phyloP scores from a whole-genome alignment of 2,329 filamentous ascomycete genomes.

The Sclerotiophoma versabilis region DNA sequence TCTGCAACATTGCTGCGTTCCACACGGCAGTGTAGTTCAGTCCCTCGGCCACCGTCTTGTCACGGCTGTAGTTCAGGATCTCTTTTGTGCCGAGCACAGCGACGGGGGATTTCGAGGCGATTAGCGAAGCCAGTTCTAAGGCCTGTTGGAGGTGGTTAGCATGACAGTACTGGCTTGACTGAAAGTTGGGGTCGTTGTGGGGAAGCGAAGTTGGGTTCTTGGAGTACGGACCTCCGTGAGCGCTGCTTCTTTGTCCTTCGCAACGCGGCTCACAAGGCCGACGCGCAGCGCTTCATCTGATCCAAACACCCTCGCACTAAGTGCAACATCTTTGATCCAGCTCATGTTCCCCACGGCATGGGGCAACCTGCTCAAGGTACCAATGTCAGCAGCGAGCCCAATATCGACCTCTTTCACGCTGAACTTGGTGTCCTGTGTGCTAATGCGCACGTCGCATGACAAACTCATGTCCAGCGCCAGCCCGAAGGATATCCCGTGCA shows the following conservation, averaged over 20 bases:
- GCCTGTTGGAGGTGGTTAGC: slow-evolving; percentile 46
- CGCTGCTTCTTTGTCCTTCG: slow-evolving; percentile 64
- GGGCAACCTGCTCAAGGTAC: slow-evolving; percentile 67
- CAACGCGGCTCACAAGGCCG: slow-evolving; percentile 73
- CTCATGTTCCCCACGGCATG: slow-evolving; percentile 73
- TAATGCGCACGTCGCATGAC: slow-evolving; percentile 74
- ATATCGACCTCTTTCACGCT: slow-evolving; percentile 85
- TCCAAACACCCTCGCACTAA: slow-evolving; percentile 74
- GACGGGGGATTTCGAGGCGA: slow-evolving; percentile 85
- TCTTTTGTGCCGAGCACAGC: slow-evolving; percentile 89
- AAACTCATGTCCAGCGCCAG: slow-evolving; percentile 61
- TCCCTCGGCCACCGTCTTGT: slow-evolving; percentile 78
- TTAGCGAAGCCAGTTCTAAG: slow-evolving; percentile 66
- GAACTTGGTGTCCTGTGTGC: slow-evolving; percentile 65
- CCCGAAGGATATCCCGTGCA: slow-evolving; percentile 48
- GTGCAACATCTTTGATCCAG: slow-evolving; percentile 81
- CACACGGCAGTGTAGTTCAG: slow-evolving; percentile 85
- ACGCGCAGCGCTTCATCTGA: slow-evolving; percentile 72
- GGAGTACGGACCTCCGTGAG: slow-evolving; percentile 11
- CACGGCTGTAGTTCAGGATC: slow-evolving; percentile 80
- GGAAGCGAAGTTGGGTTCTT: too few species aligned
- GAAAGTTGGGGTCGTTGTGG: too few species aligned
- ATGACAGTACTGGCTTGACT: too few species aligned
- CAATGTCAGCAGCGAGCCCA: slow-evolving; percentile 79
- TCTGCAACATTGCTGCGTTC: slow-evolving; percentile 86